Percentiles rank a stretch among this genome's conserved stretches.
Evolutionary conservation across 345 rosid species (phyloP).

Genomic region (Leavenworthia alabamica): DNA sequence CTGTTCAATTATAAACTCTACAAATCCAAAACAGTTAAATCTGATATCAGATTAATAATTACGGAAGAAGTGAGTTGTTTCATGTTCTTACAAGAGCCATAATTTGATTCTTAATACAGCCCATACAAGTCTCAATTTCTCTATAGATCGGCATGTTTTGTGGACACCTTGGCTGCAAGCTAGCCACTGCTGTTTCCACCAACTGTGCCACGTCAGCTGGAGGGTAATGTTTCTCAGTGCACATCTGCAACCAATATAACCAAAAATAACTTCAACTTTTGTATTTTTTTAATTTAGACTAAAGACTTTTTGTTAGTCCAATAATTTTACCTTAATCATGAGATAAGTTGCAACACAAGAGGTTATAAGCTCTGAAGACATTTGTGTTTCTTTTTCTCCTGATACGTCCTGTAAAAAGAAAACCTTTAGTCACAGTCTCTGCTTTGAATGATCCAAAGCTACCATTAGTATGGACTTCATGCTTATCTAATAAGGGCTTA

Average conservation of each 20-base stretch:
- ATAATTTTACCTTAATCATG: slow-evolving; percentile 75
- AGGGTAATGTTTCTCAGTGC: slow-evolving; percentile 73
- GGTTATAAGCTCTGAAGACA: slow-evolving; percentile 64
- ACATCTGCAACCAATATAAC: slow-evolving; percentile 41
- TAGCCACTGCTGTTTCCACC: slow-evolving; percentile 68
- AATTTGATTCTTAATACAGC: slow-evolving; percentile 81
- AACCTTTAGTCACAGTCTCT: slow-evolving; percentile 27
- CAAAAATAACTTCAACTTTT: background rate
- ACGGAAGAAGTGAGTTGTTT: background rate
- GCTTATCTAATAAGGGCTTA: slow-evolving; percentile 32
- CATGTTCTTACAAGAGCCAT: slow-evolving; percentile 65
- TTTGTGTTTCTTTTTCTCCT: slow-evolving; percentile 33
- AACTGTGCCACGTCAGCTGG: slow-evolving; percentile 83
- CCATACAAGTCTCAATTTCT: slow-evolving; percentile 88
- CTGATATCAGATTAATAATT: background rate
- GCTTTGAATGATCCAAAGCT: slow-evolving; percentile 20
- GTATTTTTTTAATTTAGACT: background rate
- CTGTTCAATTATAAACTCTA: slow-evolving; percentile 16
- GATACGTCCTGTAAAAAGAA: slow-evolving; percentile 31
- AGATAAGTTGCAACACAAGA: slow-evolving; percentile 78
- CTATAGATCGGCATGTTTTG: slow-evolving; percentile 73
- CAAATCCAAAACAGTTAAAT: too few relatives aligned
- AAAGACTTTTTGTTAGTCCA: too few relatives aligned
- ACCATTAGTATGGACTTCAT: slow-evolving; percentile 22
- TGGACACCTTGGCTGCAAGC: slow-evolving; percentile 69